Base-by-base conservation (phyloP, 78 protist species). In the Guillardia theta region DNA sequence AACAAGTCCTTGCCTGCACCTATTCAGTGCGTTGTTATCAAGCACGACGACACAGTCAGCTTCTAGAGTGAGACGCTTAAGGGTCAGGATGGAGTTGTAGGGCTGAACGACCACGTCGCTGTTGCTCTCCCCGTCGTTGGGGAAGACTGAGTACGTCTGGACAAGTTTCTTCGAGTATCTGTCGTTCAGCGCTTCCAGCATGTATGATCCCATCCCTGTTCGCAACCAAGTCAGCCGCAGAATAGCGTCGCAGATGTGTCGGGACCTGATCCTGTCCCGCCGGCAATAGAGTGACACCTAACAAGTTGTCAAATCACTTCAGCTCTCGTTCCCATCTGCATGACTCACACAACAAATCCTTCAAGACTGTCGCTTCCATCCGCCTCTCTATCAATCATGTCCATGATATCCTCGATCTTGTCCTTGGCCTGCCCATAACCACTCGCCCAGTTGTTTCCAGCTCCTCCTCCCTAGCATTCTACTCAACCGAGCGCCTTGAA, bases 371-470 rank as follows among this genome's bases (percentile, higher is more conserved):
- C 99, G 93, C 97, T 83, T 37, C 96, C 96, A n/a, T 98, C 99
- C 0, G 99, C 99, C 92, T 99, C 99, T 8, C 99, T 80, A 92
- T 99, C 99, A 41, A 99, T 97, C 97, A 99, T 98, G 45, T 99
- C 99, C 12, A 98, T 15, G 43, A 97, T 50, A 24, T 92, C 96
- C 48, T 98, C 99, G 9, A 93, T 77, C 1, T 95, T 88, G 1
- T 77, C 15, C 53, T 96, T 96, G 22, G 95, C 98, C 43, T 96
- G 96, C 18, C 24, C 41, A 92, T 96, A 96, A 8, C 97, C 97
- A 33, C 54, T 50, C 0, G 98, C 99, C 99, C 99, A 99, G 87
- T 98, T 98, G 94, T 99, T 99, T 48, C 99, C 99, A 6, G 99
- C 99, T 18, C 99, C 99, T 18, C 97, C 97, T 0, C 99, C 99